phyloP scores from a whole-genome alignment of 257 asterid species.

The Marsdenia floribunda region DNA sequence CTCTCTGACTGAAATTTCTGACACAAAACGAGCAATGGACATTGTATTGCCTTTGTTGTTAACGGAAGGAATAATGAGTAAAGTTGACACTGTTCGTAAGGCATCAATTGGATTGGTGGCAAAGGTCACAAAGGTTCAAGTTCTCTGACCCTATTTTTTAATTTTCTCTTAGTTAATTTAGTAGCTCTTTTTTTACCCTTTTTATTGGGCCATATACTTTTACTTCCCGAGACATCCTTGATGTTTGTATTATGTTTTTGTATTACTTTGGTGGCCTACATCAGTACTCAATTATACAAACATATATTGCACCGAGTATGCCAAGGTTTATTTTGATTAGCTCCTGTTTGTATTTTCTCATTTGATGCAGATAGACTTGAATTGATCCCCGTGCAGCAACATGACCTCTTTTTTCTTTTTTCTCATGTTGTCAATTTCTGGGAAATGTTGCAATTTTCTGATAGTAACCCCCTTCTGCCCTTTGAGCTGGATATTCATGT shows the following conservation, averaged over 20 bases:
- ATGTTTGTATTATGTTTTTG: neutral
- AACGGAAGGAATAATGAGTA: conserved; percentile 92
- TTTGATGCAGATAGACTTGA: no score
- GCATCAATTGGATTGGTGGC: conserved; percentile 86
- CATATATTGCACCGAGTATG: neutral
- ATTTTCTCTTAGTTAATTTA: neutral
- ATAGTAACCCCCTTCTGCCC: neutral
- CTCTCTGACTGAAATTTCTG: conserved; percentile 77
- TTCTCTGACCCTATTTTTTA: neutral
- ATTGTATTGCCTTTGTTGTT: conserved; percentile 76
- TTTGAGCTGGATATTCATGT: neutral
- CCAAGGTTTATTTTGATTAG: neutral
- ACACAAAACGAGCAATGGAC: conserved; percentile 79
- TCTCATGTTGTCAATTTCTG: neutral
- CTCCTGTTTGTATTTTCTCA: neutral
- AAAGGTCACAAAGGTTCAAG: conserved; percentile 75
- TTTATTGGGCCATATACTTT: neutral
- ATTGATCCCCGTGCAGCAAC: neutral
- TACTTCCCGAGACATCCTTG: neutral
- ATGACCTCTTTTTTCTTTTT: no score
- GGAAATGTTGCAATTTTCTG: neutral
- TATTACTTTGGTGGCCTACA: neutral
- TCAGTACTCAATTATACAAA: neutral
- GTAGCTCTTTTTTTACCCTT: neutral
- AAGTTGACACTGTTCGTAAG: conserved; percentile 85